phyloP scores from a whole-genome alignment of 192 early-diverging fungal species.

The Geranomyces variabilis region DNA sequence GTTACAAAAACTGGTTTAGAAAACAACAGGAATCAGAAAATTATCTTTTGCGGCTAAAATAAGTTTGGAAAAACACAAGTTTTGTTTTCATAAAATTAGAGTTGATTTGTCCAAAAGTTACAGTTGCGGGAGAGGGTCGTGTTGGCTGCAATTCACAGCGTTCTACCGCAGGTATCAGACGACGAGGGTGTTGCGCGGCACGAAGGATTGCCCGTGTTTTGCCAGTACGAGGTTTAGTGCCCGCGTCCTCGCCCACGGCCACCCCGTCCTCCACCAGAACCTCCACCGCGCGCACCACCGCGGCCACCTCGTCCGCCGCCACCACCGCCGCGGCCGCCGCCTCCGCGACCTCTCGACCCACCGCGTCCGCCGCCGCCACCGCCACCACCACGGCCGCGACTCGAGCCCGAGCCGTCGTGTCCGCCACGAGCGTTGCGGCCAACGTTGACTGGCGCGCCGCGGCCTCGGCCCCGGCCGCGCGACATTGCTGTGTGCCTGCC shows the following conservation, averaged over 20 bases:
- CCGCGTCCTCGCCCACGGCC: neutral
- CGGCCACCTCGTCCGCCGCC: slow-evolving; percentile 17
- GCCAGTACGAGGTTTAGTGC: no score
- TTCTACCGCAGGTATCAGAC: no score
- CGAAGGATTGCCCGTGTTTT: no score
- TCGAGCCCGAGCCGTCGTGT: slow-evolving; percentile 19
- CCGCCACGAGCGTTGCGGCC: slow-evolving; percentile 10
- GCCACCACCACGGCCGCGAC: slow-evolving; percentile 24
- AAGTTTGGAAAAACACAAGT: no score
- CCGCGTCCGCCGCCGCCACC: slow-evolving; percentile 27
- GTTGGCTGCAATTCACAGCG: no score
- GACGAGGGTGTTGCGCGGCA: no score
- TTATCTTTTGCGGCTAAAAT: no score
- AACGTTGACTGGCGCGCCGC: neutral
- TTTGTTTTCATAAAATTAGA: no score
- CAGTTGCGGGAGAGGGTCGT: no score
- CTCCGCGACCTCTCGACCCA: slow-evolving; percentile 38
- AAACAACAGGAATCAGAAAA: no score
- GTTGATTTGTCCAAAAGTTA: no score
- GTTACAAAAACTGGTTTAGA: no score
- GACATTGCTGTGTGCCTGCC: neutral
- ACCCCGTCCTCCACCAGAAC: slow-evolving; percentile 7
- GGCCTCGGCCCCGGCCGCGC: slow-evolving; percentile 18
- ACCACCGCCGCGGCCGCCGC: slow-evolving; percentile 37
- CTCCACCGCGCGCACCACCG: slow-evolving; percentile 17